Conservation (phyloP, 2,329 filamentous ascomycete genomes). For the Aspergillus ustus region DNA sequence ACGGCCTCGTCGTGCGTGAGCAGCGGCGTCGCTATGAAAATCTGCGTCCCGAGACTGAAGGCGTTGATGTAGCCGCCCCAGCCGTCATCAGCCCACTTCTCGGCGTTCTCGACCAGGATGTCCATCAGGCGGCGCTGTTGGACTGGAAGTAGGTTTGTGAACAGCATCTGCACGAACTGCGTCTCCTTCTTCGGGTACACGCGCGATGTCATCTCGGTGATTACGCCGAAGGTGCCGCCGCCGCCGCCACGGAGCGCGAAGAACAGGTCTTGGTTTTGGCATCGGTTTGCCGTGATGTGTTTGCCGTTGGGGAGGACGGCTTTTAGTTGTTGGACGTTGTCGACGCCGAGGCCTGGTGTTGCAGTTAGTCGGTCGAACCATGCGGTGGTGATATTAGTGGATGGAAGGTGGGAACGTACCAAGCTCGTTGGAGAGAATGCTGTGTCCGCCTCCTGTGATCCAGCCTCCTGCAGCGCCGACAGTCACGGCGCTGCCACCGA, state of each 20-base stretch:
- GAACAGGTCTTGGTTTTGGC: slow-evolving; percentile 25
- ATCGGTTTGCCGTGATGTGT: slow-evolving; percentile 20
- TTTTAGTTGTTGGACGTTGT: slow-evolving; percentile 22
- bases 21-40: not conserved
- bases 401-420: slow-evolving; percentile 4
- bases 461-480: slow-evolving; percentile 25
- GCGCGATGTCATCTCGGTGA: slow-evolving; percentile 24
- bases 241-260: slow-evolving; percentile 25
- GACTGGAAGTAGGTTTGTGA: not conserved
- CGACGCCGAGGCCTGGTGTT: slow-evolving; percentile 20
- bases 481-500: slow-evolving; percentile 19
- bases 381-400: too few species aligned
- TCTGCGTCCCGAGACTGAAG: not conserved
- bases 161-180: slow-evolving; percentile 1
- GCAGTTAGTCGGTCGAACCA: not conserved
- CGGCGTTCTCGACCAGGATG: slow-evolving; percentile 21
- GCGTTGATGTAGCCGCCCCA: slow-evolving; percentile 24
- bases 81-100: slow-evolving; percentile 25
- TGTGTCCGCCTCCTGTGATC: slow-evolving; percentile 23
- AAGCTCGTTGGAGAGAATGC: slow-evolving; percentile 22
- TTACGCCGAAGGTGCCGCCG: slow-evolving; percentile 21
- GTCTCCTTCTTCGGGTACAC: slow-evolving; percentile 21
- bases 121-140: slow-evolving; percentile 6
- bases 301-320: slow-evolving; percentile 22
- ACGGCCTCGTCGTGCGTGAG: not conserved